Conservation (phyloP, 2,329 filamentous ascomycete genomes). For the Colletotrichum sp. region DNA sequence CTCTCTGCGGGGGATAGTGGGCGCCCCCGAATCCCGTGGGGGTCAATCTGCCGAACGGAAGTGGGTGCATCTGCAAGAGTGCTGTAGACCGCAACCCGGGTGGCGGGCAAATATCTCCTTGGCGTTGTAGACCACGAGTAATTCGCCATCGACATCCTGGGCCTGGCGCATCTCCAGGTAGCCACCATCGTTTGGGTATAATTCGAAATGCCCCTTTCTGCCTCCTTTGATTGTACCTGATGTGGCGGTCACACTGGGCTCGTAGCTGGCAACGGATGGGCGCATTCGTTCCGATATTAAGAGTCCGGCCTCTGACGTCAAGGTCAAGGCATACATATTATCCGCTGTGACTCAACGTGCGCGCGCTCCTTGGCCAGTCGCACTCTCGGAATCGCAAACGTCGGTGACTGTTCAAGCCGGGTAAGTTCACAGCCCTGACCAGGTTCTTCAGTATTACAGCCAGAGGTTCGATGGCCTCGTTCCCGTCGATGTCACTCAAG, state of each 20-base stretch:
- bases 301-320: not conserved
- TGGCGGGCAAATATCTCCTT: not conserved
- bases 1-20: not conserved
- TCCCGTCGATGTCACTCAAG: not conserved
- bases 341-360: not conserved
- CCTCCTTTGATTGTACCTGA: not conserved
- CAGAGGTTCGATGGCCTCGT: not conserved
- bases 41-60: not conserved
- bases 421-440: not conserved
- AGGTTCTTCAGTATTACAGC: no score
- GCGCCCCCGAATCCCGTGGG: conserved; percentile 2
- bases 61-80: not conserved
- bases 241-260: not conserved
- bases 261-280: not conserved
- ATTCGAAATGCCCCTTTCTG: not conserved
- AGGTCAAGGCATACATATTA: not conserved
- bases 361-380: not conserved
- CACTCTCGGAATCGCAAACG: not conserved
- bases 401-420: not conserved
- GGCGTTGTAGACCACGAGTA: not conserved
- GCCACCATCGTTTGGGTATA: not conserved
- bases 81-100: not conserved
- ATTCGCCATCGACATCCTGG: not conserved
- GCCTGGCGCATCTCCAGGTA: not conserved
- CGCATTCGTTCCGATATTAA: not conserved